Base-by-base conservation (phyloP, 1,284 basidiomycete genomes). In the Ceratobasidium sp. region DNA sequence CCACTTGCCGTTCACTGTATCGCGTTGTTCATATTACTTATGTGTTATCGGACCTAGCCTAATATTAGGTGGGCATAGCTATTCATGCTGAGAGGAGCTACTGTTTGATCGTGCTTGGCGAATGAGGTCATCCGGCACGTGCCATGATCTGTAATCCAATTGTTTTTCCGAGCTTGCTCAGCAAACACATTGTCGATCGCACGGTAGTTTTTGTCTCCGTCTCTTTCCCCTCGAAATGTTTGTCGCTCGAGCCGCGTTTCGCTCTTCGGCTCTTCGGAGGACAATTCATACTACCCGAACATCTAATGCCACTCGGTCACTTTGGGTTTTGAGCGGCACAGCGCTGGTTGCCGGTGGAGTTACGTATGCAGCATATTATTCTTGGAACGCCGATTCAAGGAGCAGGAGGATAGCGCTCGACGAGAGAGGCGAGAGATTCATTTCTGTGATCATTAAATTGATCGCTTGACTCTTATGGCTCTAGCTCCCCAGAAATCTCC, bases 91-190 rank as follows among this genome's bases (percentile, higher is more conserved):
- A 5, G 16, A 48, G n/a, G 46, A 48, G 14, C 13, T 7, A 34
- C 13, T 11, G 29, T 31, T 56, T 56, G 53, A 16, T 2, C 53
- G 31, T 34, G 53, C 13, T 56, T 56, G 53, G 27, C 9, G 31
- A 9, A 59, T 59, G 56, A 59, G 56, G 34, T 59, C 56, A 59
- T 59, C 34, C 2, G 56, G 31, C 41, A 48, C 53, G 68, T 56
- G 68, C 39, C n/a, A 14, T 34, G 41, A 71, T 71, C 68, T 1
- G 68, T 59, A 59, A 71, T 71, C 68, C 68, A 71, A 59, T 71
- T 43, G 29, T 71, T 71, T 71, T 68, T 59, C 58, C 22, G 27
- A 29, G 61, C 39, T 63, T 63, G 43, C 41, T 63, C 61, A 63
- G 61, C 39, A 63, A 3, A 43, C 39, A 46, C 11, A 9, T 49